Evolutionary conservation across 192 early-diverging fungal species (phyloP).

Genomic region (Diversispora eburnea): DNA sequence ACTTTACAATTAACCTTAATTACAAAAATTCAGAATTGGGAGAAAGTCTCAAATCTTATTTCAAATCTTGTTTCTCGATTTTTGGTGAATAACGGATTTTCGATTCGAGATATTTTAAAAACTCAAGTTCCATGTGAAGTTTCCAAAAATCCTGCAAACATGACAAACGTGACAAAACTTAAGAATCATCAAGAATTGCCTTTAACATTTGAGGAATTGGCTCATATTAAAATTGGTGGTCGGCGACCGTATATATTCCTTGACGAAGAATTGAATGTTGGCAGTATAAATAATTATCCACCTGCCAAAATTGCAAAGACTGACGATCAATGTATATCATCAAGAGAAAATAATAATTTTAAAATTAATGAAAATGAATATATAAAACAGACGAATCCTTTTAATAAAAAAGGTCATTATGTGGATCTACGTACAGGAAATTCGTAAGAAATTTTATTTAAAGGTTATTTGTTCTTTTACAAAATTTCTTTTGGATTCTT

Average conservation of each 20-base stretch:
- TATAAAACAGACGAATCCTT: conserved; percentile 34
- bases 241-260: not conserved
- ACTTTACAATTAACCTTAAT: not conserved
- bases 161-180: not conserved
- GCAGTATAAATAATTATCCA: too few relatives aligned
- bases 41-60: conserved; percentile 26
- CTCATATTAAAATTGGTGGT: conserved; percentile 30
- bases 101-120: not conserved
- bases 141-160: not conserved
- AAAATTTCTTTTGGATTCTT: not conserved
- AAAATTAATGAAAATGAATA: conserved; percentile 20
- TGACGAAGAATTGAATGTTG: conserved; percentile 20
- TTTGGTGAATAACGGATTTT: conserved; percentile 30
- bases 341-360: not conserved
- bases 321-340: not conserved
- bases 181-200: not conserved
- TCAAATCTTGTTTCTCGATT: conserved; percentile 32
- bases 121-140: not conserved
- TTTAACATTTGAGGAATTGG: conserved; percentile 27
- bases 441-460: conserved; percentile 32
- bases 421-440: conserved; percentile 41
- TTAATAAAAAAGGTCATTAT: conserved; percentile 22
- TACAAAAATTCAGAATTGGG: conserved; percentile 20
- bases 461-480: not conserved
- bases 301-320: not conserved